A percentile compares a stretch with the other conserved stretches of the same genome.
Evolutionary conservation across 768 basidiomycete species (phyloP).

Genomic region (Cyathus striatus): DNA sequence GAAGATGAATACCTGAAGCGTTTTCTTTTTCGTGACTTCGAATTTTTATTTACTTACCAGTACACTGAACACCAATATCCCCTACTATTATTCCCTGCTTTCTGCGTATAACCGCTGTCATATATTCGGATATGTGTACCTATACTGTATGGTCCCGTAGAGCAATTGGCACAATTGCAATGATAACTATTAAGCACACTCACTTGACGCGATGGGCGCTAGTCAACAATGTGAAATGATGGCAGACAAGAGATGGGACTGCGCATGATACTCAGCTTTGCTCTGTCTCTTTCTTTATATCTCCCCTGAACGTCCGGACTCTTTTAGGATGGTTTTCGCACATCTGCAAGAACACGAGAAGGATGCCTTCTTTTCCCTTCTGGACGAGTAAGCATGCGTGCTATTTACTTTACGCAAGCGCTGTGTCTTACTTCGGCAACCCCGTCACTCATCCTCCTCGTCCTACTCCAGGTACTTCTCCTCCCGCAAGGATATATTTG

Average conservation of each 20-base stretch:
- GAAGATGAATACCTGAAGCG: not conserved
- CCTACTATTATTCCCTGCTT: not conserved
- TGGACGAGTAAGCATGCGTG: slow-evolving; percentile 62
- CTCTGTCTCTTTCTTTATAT: too few species aligned
- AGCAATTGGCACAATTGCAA: slow-evolving; percentile 2
- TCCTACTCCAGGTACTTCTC: slow-evolving; percentile 56
- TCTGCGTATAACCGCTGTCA: not conserved
- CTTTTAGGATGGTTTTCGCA: slow-evolving; percentile 71
- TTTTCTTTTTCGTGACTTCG: not conserved
- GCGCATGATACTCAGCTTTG: too few species aligned
- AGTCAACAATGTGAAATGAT: too few species aligned
- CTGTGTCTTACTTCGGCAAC: not conserved
- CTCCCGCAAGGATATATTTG: slow-evolving; percentile 63
- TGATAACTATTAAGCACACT: not conserved
- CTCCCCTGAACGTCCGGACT: too few species aligned
- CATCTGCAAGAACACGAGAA: slow-evolving; percentile 65
- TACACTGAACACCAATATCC: not conserved
- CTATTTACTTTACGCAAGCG: slow-evolving; percentile 5
- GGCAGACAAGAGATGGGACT: not conserved
- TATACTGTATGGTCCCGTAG: slow-evolving; percentile 19
- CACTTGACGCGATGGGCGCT: too few species aligned
- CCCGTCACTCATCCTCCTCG: not conserved
- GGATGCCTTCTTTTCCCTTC: slow-evolving; percentile 73
- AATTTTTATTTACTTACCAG: too few species aligned
- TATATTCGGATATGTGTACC: slow-evolving; percentile 16